Base-by-base conservation (phyloP, 257 asterid genomes). In the Ophiorrhiza pumila region DNA sequence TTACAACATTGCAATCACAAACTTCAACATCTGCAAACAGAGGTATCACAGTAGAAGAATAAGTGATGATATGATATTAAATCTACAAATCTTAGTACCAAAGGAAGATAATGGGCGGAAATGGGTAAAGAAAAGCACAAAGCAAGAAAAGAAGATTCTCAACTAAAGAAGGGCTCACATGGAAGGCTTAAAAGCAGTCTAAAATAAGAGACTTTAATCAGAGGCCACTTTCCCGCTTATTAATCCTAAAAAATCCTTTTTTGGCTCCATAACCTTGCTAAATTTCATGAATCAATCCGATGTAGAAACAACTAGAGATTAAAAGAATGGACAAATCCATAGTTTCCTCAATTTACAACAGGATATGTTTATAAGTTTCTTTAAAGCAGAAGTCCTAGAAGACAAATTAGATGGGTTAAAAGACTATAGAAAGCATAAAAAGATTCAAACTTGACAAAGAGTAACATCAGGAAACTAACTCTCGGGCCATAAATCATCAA, bases 141-240 rank as follows among this genome's bases (percentile, higher is more conserved):
- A 85, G 84, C 92, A 89, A 85, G 94, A 77, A 87, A 89, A 85
- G 96, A 87, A 92, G 96, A 92, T 92, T 88, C 96, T 58, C 84
- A 79, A 42, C 55, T 74, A 84, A 85, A 86, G 87, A 87, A 80
- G 78, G 58, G 79, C 83, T 82, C 90, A 80, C 84, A 85, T 84
- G 87, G 85, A 77, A 76, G 68, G 74, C 71, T 71, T 67, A 77
- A 76, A 78, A 83, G 81, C 80, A 83, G 80, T 84, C 73, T 80
- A 81, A 63, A 78, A 79, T 25, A 25, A 68, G 76, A 73, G 61
- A 76, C 79, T 85, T 78, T 77, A 81, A 74, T 74, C 70, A 78
- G 65, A 65, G 22, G 66, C 68, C 69, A 62, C 53, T 69, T 83
- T 88, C 81, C 82, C 76, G 60, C 85, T 80, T 50, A 72, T 47